Base-by-base conservation (phyloP, 2,329 filamentous ascomycete species). In the Penicillium sp. region DNA sequence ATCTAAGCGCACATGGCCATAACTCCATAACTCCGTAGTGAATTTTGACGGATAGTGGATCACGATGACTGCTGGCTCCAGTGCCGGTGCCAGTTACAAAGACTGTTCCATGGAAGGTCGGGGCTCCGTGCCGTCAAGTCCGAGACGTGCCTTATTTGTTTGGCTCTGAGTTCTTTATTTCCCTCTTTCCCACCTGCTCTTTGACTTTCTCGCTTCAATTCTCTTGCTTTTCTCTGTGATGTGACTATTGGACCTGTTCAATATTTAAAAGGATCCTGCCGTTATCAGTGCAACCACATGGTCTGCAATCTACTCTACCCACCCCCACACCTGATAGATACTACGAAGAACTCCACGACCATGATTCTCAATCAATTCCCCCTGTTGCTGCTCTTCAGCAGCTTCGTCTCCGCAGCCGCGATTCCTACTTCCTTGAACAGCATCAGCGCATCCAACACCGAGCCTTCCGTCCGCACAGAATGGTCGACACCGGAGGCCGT, bases 361-460 rank as follows among this genome's bases (percentile, higher is more conserved):
- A 59, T 51, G 40, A 34, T 59, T 31, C 37, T 56, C 29, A 45
- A 23, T 37, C 31, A 44, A 18, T 36, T 54, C 1, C 34, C 40
- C 24, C 48, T 61, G 5, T 18, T 46, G 6, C 46, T 61, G 48
- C 36, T 34, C 2, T 29, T 58, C 36, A 47, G 40, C 36, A 52
- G 48, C 43, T 43, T 56, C 6, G 40, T 39, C 34, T 42, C 48
- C 9, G 40, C 53, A 19, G 58, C 58, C 23, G 51, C 56, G 9
- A 55, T 61, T 28, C 56, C 56, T 29, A 36, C 26, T 2, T 28
- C 52, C 14, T 29, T 5, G 1, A 11, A 43, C 28, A 28, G 1
- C 23, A 21, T 13, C n/a, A 44, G 14, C 8, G 26, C 18, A 24
- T 24, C 42, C n/a, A 24, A 28, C 29, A 16, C 7, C 16, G 37